Base-by-base conservation (phyloP, 495 filamentous ascomycete species). In the Podospora sp. region DNA sequence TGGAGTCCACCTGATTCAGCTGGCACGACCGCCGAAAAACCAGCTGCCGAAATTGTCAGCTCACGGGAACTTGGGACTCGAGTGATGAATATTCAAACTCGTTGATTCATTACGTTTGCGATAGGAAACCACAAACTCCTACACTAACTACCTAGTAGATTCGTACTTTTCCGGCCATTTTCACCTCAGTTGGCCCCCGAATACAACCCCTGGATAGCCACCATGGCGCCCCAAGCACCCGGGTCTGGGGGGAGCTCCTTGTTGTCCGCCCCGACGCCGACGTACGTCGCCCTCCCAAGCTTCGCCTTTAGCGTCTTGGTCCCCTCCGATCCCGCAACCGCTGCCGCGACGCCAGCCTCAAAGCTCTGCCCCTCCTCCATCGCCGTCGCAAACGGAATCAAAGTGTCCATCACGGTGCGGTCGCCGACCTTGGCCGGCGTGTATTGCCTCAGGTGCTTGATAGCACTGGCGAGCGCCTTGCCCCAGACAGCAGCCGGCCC, bases 201-300 rank as follows among this genome's bases (percentile, higher is more conserved):
- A 26, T 57, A 49, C 63, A 88, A 68, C 0, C 86, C 87, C 69
- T 77, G 77, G 64, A 89, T 82, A 63, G 80, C 86, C 6, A 87
- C 83, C 79, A 85, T 86, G 25, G 83, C 83, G 0, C 86, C 87
- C 84, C 84, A 88, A 9, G 87, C 87, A 40, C 87, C 87, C 8
- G 87, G 87, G 70, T 89, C 86, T 2, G 86, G 86, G 16, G 81
- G 80, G 55, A 83, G 63, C 29, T 83, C 80, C 65, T 77, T 77
- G 65, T 79, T 78, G 26, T 76, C 80, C 11, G 74, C 71, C 1
- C 76, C 79, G 0, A 77, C 83, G 1, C 83, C 86, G 16, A 88
- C 81, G 74, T 89, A 89, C 1, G 84, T 87, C 21, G 87, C 87
- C 50, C 87, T 77, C 0, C 87, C 87, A 65, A 88, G 81, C 68